Evolutionary conservation across 1,284 basidiomycete genomes (phyloP).

Genomic region (Ceratobasidium papillatum): DNA sequence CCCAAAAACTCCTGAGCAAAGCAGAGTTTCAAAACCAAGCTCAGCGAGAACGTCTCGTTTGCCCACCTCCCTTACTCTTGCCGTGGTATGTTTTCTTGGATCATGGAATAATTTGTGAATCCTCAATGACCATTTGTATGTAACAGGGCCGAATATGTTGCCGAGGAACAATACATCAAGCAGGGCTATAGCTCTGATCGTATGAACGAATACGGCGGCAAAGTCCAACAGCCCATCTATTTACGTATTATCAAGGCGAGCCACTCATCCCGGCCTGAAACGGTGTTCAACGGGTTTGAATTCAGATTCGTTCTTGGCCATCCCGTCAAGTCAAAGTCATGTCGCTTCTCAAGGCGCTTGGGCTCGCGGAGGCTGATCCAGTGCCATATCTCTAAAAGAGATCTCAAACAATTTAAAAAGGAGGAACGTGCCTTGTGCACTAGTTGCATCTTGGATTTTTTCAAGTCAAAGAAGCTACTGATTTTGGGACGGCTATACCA

Average conservation of each 20-base stretch:
- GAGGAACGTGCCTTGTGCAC: too few species aligned
- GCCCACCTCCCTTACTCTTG: not conserved
- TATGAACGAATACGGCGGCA: conserved; percentile 29
- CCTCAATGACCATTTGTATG: not conserved
- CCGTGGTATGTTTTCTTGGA: not conserved
- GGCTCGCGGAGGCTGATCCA: conserved; percentile 41
- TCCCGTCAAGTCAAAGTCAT: conserved; percentile 29
- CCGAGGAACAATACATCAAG: conserved; percentile 28
- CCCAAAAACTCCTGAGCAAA: not conserved
- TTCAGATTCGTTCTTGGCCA: conserved; percentile 31
- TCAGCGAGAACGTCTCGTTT: not conserved
- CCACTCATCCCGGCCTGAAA: not conserved
- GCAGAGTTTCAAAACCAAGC: not conserved
- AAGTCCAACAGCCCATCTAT: conserved; percentile 31
- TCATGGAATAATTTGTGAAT: not conserved
- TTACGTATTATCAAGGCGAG: not conserved
- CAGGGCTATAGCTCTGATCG: not conserved
- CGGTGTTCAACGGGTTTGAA: not conserved
- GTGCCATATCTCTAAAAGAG: conserved; percentile 18
- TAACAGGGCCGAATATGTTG: conserved; percentile 33
- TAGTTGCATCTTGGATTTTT: conserved; percentile 17
- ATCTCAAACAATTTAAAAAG: too few species aligned
- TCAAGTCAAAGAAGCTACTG: conserved; percentile 27
- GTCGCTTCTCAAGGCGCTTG: conserved; percentile 36
- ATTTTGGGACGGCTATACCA: conserved; percentile 41